Base-by-base conservation (phyloP, 305 asterid genomes). In the Rubia occidens region DNA sequence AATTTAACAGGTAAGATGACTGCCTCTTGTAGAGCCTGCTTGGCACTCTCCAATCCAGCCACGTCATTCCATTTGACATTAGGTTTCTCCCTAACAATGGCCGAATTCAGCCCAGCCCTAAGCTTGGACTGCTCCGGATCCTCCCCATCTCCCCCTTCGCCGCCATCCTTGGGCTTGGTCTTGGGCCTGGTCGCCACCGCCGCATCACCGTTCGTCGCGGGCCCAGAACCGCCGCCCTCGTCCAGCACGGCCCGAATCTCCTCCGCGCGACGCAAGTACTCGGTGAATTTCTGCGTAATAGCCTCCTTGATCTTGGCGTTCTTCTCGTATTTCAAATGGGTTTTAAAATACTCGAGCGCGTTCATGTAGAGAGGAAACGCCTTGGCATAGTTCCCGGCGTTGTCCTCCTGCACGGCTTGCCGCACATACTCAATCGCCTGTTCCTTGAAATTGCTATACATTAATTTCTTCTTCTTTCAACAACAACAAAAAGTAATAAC, bases 401-500 rank as follows among this genome's bases (percentile, higher is more conserved):
- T 90, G 77, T 93, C 98, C 72, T 88, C 97, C 71, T 89, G 71
- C 44, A 93, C 97, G 4, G 98, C 98, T 80, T 88, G 97, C 71
- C 91, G 85, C 6, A 93, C 97, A 64, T 78, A 93, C 71, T 93
- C 98, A 82, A 90, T 93, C 45, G 98, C 98, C 78, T 90, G 98
- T 77, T 93, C 98, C 70, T 93, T 93, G 82, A 93, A 93, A 84
- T 93, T 93, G 85, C 96, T 90, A 68, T 93, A 93, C 98, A 93
- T 93, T 14, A 64, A 64, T 13, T 56, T 67, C 59, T 37, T 40
- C 32, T 40, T 17, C 51, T 37, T 62, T 26, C 51, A 18, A 6
- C 29, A n/a, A 4, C 26, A 63, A n/a, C 32, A 63, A 63, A 37
- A 10, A 11, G 9, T 54, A 59, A 59, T 13, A 59, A 21, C 40